A percentile compares a stretch with the other conserved stretches of the same genome.
Evolutionary conservation across 2,329 filamentous ascomycete genomes (phyloP).

Genomic region (Dothiorella sarmentorum): DNA sequence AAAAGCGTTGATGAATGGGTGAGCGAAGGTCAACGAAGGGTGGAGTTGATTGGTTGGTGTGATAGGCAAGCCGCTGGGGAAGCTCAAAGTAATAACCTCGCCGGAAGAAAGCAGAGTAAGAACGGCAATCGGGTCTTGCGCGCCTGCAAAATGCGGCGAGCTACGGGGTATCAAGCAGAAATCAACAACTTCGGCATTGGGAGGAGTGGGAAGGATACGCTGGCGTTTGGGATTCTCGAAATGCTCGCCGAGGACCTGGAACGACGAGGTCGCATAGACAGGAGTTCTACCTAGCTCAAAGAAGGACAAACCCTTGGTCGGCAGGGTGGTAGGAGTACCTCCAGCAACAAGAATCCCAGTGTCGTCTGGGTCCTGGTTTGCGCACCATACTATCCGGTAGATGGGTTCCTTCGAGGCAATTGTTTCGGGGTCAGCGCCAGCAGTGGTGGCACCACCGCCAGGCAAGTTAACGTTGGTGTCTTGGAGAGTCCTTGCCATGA

Average conservation of each 20-base stretch:
- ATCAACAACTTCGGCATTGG: constrained; percentile 71
- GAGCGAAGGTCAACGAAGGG: constrained; percentile 79
- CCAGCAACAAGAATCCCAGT: constrained; percentile 85
- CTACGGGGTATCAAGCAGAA: constrained; percentile 78
- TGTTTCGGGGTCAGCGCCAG: constrained; percentile 45
- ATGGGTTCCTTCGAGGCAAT: constrained; percentile 69
- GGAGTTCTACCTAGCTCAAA: constrained; percentile 87
- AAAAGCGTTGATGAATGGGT: constrained; percentile 78
- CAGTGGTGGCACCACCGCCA: constrained; percentile 43
- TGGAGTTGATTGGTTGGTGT: constrained; percentile 91
- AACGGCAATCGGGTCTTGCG: constrained; percentile 85
- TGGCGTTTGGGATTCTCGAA: constrained; percentile 72
- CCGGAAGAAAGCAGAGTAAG: constrained; percentile 78
- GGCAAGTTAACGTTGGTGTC: constrained; percentile 71
- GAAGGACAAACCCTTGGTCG: constrained; percentile 77
- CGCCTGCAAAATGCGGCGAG: constrained; percentile 82
- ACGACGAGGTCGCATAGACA: constrained; percentile 85
- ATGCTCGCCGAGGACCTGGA: constrained; percentile 76
- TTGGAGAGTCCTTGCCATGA: constrained; percentile 78
- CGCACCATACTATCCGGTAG: constrained; percentile 83
- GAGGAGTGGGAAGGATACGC: constrained; percentile 69
- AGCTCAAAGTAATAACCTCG: constrained; percentile 84
- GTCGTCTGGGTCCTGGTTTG: constrained; percentile 89
- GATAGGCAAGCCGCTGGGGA: constrained; percentile 87
- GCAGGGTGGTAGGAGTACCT: constrained; percentile 64